These are phyloP conservation scores for Zoysia japonica DNA, from an alignment of 176 grass and related monocot species.

Conservation along the genomic window DNA sequence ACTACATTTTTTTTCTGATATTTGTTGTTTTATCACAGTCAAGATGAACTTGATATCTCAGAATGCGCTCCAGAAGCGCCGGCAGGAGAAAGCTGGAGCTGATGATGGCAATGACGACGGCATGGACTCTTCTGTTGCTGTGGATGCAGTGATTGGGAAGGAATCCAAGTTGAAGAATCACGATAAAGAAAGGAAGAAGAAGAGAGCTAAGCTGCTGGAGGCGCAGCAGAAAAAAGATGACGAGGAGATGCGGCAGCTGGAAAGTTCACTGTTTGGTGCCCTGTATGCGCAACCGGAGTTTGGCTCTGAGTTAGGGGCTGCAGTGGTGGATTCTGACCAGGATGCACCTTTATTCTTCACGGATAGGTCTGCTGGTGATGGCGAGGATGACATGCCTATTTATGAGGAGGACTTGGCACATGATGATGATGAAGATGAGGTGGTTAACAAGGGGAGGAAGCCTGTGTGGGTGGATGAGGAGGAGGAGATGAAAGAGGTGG, in stretches of 20 bases:
- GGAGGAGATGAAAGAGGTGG: constrained; percentile 59
- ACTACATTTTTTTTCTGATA: background rate
- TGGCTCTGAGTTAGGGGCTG: constrained; percentile 43
- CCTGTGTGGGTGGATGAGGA: constrained; percentile 73
- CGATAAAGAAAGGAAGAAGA: constrained; percentile 49
- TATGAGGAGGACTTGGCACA: constrained; percentile 53
- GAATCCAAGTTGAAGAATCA: constrained; percentile 25
- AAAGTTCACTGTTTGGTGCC: constrained; percentile 57
- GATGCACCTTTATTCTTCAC: constrained; percentile 57
- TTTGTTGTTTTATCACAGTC: background rate
- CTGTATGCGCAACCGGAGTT: constrained; percentile 56
- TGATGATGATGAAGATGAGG: constrained; percentile 3
- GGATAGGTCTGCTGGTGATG: constrained; percentile 47
- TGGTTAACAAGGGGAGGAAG: constrained; percentile 36
- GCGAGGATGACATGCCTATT: constrained; percentile 38
- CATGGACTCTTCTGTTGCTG: constrained; percentile 1
- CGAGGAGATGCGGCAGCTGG: constrained; percentile 60
- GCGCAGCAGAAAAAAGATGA: constrained; percentile 34
- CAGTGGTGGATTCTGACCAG: background rate
- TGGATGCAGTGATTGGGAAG: constrained; percentile 27
- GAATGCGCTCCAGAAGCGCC: constrained; percentile 39
- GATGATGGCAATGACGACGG: constrained; percentile 22
- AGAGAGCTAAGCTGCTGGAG: constrained; percentile 33
- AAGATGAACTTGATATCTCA: constrained; percentile 86
- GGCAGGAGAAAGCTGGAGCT: background rate